These are phyloP conservation scores for Penicillium paradoxum DNA, from an alignment of 495 filamentous ascomycete genomes.

Conservation along the genomic window DNA sequence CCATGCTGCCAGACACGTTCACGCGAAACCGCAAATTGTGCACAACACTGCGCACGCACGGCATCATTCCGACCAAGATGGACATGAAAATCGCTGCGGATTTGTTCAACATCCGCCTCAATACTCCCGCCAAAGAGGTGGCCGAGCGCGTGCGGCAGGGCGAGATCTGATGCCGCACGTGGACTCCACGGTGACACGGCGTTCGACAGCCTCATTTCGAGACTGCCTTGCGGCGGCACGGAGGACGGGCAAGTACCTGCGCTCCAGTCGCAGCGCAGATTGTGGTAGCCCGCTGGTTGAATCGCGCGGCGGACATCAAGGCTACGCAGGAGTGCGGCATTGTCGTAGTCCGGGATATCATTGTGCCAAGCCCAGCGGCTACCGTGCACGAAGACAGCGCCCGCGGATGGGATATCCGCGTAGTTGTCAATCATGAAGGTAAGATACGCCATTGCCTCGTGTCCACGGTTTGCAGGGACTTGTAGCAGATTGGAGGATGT, in stretches of 20 bases:
- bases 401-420: conserved; percentile 46
- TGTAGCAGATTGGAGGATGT: conserved; percentile 37
- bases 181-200: conserved; percentile 36
- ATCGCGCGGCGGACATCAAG: conserved; percentile 33
- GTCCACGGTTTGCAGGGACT: conserved; percentile 59
- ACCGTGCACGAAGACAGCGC: conserved; percentile 43
- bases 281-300: conserved; percentile 35
- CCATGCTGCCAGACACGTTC: conserved; percentile 34
- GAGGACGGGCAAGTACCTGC: conserved; percentile 31
- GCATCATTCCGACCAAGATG: conserved; percentile 29
- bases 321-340: conserved; percentile 29
- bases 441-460: conserved; percentile 64
- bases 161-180: conserved; percentile 35
- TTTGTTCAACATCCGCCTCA: not conserved
- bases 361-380: conserved; percentile 45
- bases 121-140: conserved; percentile 28
- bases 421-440: conserved; percentile 67
- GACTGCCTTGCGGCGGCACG: conserved; percentile 31
- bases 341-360: conserved; percentile 38
- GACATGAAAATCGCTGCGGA: not conserved
- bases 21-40: conserved; percentile 39
- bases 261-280: conserved; percentile 46
- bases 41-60: conserved; percentile 42
- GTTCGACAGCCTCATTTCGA: conserved; percentile 36
- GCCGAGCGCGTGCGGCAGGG: conserved; percentile 28